These are phyloP conservation scores for Hura crepitans DNA, from an alignment of 441 rosid genomes.

Conservation along the genomic window DNA sequence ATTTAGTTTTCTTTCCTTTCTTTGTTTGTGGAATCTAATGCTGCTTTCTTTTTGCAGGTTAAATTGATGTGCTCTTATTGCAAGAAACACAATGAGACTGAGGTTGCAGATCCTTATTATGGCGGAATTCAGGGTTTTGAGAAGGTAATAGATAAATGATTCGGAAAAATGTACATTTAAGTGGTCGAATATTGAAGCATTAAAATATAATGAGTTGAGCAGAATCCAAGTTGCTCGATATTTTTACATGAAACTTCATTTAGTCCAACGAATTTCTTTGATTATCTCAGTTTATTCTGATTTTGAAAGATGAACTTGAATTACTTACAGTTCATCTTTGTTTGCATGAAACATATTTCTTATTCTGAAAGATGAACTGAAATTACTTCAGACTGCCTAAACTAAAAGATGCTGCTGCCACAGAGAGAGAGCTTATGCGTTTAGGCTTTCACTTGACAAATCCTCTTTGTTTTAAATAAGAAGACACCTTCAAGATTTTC, in stretches of 20 bases:
- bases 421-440: not conserved
- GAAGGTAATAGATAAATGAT: slow-evolving; percentile 39
- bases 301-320: no score
- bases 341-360: no score
- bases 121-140: slow-evolving; percentile 80
- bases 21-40: slow-evolving; percentile 5
- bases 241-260: not conserved
- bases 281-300: slow-evolving; percentile 4
- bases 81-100: slow-evolving; percentile 62
- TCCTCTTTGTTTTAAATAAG: not conserved
- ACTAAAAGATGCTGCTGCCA: not conserved
- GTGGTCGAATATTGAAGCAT: not conserved
- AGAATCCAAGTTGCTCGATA: not conserved
- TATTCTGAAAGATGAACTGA: slow-evolving; percentile 7
- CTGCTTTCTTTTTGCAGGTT: slow-evolving; percentile 43
- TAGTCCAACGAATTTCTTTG: not conserved
- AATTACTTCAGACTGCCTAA: not conserved
- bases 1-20: not conserved
- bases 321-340: no score
- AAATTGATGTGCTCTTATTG: slow-evolving; percentile 68
- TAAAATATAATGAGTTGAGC: not conserved
- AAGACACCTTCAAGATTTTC: not conserved
- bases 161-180: not conserved
- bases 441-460: not conserved
- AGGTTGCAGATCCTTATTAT: slow-evolving; percentile 75